Conservation (phyloP, 805 yeast species). For the Candida oleophila region DNA sequence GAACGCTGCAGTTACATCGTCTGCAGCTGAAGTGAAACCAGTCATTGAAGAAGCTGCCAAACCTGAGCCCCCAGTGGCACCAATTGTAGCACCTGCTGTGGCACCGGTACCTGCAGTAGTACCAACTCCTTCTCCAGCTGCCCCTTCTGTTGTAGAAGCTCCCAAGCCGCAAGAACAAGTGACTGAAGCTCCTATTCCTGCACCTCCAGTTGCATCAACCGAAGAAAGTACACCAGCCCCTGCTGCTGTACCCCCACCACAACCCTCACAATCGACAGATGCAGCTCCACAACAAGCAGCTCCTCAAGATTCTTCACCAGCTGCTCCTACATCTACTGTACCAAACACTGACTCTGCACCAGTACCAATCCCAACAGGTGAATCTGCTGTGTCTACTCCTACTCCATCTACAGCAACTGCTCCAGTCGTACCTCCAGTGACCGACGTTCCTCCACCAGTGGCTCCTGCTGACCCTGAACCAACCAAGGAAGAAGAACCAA, state of each 20-base stretch:
- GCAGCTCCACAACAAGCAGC: background rate
- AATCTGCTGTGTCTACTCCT: constrained; percentile 7
- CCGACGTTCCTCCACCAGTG: constrained; percentile 5
- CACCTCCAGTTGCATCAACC: background rate
- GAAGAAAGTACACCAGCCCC: background rate
- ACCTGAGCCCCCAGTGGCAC: constrained; percentile 8
- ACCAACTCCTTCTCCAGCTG: background rate
- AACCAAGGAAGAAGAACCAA: background rate
- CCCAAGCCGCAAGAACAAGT: constrained; percentile 3
- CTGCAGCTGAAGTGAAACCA: constrained; percentile 5
- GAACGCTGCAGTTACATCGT: constrained; percentile 2
- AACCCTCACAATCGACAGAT: no score
- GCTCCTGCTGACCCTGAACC: background rate
- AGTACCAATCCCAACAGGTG: constrained; percentile 5
- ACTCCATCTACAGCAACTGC: constrained; percentile 6
- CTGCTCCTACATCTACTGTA: constrained; percentile 5
- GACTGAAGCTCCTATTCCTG: background rate
- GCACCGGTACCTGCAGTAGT: constrained; percentile 7
- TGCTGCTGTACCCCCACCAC: background rate
- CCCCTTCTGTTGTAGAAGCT: background rate
- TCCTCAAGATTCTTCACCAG: constrained; percentile 5
- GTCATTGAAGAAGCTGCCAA: constrained; percentile 8
- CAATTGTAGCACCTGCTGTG: constrained; percentile 9
- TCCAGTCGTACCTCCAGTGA: constrained; percentile 6
- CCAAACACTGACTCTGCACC: constrained; percentile 5